These are phyloP conservation scores for Trebouxia sp. DNA, from an alignment of 139 green algal species.

Conservation along the genomic window DNA sequence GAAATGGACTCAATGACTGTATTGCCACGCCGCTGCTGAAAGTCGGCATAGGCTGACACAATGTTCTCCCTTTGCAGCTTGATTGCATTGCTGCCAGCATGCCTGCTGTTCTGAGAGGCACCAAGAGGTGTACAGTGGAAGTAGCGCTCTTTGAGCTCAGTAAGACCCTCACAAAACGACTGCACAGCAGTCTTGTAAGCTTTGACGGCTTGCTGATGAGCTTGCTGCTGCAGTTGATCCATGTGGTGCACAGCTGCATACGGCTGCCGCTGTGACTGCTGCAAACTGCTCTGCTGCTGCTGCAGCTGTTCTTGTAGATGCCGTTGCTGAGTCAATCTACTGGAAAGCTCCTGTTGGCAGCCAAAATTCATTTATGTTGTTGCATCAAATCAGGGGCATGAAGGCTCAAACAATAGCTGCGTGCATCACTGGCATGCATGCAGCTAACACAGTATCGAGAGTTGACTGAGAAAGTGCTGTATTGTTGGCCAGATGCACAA, in stretches of 20 bases:
- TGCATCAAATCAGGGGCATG: too few species aligned
- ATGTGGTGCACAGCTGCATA: neutral
- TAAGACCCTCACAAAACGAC: neutral
- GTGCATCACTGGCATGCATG: too few species aligned
- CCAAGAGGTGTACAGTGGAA: neutral
- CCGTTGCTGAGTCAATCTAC: neutral
- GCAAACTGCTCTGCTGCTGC: neutral
- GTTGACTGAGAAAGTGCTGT: too few species aligned
- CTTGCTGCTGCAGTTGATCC: neutral
- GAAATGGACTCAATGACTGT: neutral
- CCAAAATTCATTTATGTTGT: neutral
- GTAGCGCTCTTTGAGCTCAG: slow-evolving; percentile 10
- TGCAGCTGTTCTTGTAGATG: neutral
- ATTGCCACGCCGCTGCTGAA: slow-evolving; percentile 2
- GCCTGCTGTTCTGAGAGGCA: neutral
- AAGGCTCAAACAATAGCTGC: too few species aligned
- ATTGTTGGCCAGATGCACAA: too few species aligned
- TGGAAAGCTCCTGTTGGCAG: neutral
- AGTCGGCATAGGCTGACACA: slow-evolving; percentile 6
- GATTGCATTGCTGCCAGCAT: neutral
- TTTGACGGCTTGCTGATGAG: neutral
- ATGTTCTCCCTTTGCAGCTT: neutral
- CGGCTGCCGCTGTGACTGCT: neutral
- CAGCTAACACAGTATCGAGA: neutral
- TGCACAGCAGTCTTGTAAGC: slow-evolving; percentile 7